Evolutionary conservation across 305 asterid species (phyloP).

Genomic region (Fraxinus ornus): DNA sequence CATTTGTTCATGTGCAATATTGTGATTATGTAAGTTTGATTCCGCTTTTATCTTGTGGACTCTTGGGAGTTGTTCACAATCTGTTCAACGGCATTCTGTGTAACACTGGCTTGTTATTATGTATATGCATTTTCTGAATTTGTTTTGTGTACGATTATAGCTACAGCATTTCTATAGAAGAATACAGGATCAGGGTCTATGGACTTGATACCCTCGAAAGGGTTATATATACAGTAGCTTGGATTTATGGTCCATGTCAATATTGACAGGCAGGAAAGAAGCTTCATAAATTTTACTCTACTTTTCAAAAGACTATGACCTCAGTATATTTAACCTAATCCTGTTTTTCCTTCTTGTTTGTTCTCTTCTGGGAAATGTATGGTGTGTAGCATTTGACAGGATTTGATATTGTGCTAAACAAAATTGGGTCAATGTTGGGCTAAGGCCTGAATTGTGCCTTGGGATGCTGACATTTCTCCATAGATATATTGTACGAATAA

Average conservation of each 20-base stretch:
- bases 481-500: not conserved
- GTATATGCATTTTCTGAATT: constrained; percentile 21
- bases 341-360: not conserved
- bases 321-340: not conserved
- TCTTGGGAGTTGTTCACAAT: constrained; percentile 22
- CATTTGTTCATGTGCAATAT: constrained; percentile 44
- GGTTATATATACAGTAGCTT: not conserved
- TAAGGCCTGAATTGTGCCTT: not conserved
- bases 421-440: not conserved
- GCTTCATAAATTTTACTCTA: not conserved
- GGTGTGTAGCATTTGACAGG: too few relatives aligned
- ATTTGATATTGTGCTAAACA: too few relatives aligned
- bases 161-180: constrained; percentile 18
- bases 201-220: not conserved
- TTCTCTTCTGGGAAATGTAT: not conserved
- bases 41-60: constrained; percentile 26
- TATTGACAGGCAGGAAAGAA: not conserved
- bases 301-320: not conserved
- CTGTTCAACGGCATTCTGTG: constrained; percentile 17
- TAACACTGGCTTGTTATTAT: constrained; percentile 18
- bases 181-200: not conserved
- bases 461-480: not conserved
- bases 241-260: not conserved
- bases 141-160: constrained; percentile 25
- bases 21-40: constrained; percentile 36